Evolutionary conservation across 2,329 filamentous ascomycete genomes (phyloP), one percentile per base, ranked within the genome.

Genomic region (Aspergillus tanneri): DNA sequence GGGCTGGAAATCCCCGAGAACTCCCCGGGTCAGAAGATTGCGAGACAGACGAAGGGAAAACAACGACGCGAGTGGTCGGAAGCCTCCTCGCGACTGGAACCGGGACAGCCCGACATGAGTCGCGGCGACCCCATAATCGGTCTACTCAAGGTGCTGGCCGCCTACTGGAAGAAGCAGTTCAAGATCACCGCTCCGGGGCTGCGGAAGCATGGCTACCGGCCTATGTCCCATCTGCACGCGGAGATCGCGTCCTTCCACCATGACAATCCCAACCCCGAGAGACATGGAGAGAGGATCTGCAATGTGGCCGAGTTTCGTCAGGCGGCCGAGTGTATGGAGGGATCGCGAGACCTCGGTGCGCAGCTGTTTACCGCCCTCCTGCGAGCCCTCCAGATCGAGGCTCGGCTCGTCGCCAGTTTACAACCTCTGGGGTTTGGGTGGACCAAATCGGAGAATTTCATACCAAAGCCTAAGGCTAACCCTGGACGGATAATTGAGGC

Each of bases 401-500:
- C 89, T 9, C 81, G 92, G 23, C 80, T 97, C 76, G 83, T 97
- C 2, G 84, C 85, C 8, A 96, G 84, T 63, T 66, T 99, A 32
- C 93, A 97, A 63, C 86, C 90, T 1, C 72, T 89, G 18, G 93
- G 93, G 0, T 96, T 95, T 67, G 90, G 90, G 2, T 97, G 90
- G 85, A 95, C 83, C 52, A 95, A 92, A 66, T 72, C 79, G 9
- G 93, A 99, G 68, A 88, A 93, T 43, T 88, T 87, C 4, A 81
- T 82, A 10, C 61, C 75, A 7, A 66, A 64, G 27, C 43, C 57
- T 19, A 54, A 56, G 39, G 21, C 47, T 5, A 46, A 59, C 21
- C 10, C 45, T 24, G 42, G 52, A 43, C 24, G 43, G 8, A 5
- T 40, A 43, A 41, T 40, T 3, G 39, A 55, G 27, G 44, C 43